Percentiles rank a stretch among this genome's conserved stretches.
Evolutionary conservation across 352 stramenopile species (phyloP).

Genomic region (Hyaloperonospora arabidopsidis): DNA sequence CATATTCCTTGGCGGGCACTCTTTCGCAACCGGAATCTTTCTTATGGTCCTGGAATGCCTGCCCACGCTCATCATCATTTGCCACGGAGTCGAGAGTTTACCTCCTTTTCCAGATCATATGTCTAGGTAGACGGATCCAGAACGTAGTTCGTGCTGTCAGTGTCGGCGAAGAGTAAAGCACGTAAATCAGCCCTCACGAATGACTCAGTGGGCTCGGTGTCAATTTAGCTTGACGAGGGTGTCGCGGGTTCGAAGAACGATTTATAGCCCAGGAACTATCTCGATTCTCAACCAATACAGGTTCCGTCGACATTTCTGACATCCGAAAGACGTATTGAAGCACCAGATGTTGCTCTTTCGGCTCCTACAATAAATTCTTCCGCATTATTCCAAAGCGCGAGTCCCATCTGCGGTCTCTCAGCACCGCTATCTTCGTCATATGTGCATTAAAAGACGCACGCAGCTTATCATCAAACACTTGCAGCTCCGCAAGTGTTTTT

Average conservation of each 20-base stretch:
- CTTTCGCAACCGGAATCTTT: conserved; percentile 69
- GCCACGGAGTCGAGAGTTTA: conserved; percentile 38
- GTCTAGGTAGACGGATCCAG: conserved; percentile 7
- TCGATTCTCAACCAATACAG: conserved; percentile 35
- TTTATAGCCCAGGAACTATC: conserved; percentile 56
- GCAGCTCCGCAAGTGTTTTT: no score
- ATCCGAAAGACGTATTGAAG: conserved; percentile 45
- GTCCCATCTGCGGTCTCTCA: no score
- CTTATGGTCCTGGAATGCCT: conserved; percentile 73
- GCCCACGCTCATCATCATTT: conserved; percentile 63
- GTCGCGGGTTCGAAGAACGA: conserved; percentile 55
- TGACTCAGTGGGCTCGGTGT: conserved; percentile 6
- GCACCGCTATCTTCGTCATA: no score
- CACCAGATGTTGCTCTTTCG: no score
- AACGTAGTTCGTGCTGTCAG: conserved; percentile 6
- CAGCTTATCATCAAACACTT: no score
- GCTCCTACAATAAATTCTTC: no score
- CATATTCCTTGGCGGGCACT: conserved; percentile 65
- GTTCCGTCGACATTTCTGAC: conserved; percentile 35
- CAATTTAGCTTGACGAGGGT: conserved; percentile 9
- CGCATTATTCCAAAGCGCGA: no score
- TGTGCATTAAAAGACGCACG: no score
- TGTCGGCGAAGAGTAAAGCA: conserved; percentile 11
- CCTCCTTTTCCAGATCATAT: conserved; percentile 9
- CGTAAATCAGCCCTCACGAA: neutral